These are phyloP conservation scores for Funneliformis caledonium DNA, from an alignment of 371 early-diverging fungal genomes.

Conservation along the genomic window DNA sequence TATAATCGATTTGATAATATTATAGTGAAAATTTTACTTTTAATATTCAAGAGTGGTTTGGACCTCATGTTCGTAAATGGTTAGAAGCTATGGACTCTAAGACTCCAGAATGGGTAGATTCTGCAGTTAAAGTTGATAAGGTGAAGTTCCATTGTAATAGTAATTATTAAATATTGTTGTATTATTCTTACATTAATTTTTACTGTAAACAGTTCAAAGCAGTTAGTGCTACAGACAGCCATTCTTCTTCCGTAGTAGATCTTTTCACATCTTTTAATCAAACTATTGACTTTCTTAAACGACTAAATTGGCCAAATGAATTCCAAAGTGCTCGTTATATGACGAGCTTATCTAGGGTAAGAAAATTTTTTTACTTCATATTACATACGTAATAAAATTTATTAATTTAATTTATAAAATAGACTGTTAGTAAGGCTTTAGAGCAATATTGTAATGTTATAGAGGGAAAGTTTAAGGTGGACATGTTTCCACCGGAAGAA, in stretches of 20 bases:
- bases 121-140: constrained; percentile 67
- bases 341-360: constrained; percentile 69
- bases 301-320: constrained; percentile 79
- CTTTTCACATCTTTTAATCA: constrained; percentile 78
- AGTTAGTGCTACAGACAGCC: constrained; percentile 64
- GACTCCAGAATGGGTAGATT: constrained; percentile 65
- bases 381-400: background rate
- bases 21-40: constrained; percentile 49
- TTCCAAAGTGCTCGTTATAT: constrained; percentile 71
- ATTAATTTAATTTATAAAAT: background rate
- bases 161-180: background rate
- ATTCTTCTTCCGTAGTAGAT: constrained; percentile 84
- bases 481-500: constrained; percentile 45
- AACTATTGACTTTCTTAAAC: constrained; percentile 69
- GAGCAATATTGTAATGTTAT: constrained; percentile 57
- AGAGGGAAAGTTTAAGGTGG: constrained; percentile 52
- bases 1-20: background rate
- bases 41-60: constrained; percentile 70
- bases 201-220: constrained; percentile 55
- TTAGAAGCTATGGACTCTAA: constrained; percentile 59
- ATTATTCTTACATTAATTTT: background rate
- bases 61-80: constrained; percentile 64
- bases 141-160: constrained; percentile 41
- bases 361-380: constrained; percentile 46
- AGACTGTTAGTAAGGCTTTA: constrained; percentile 57